phyloP scores from a whole-genome alignment of 2,329 filamentous ascomycete genomes.

The Pseudocercospora fijiensis region DNA sequence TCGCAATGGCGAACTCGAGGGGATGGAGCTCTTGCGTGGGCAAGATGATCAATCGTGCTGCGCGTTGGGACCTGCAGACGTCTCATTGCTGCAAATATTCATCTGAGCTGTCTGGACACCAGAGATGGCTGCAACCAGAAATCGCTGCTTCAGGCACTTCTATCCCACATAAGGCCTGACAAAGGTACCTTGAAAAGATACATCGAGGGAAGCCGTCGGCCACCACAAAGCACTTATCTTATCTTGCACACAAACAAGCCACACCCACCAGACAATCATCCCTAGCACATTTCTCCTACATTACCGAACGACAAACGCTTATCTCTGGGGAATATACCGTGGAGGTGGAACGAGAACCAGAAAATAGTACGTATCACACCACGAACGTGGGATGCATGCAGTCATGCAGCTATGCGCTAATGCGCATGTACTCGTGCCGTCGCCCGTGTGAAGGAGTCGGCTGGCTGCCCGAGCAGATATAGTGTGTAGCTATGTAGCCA shows the following conservation, averaged over 20 bases:
- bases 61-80: neutral
- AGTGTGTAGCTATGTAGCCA: neutral
- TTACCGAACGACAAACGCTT: neutral
- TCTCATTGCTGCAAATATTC: neutral
- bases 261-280: neutral
- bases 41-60: neutral
- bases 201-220: slow-evolving; percentile 5
- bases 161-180: neutral
- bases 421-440: neutral
- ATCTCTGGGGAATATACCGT: neutral
- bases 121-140: neutral
- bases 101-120: neutral
- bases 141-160: neutral
- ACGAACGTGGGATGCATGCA: neutral
- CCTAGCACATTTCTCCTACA: neutral
- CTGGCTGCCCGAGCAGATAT: slow-evolving; percentile 1
- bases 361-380: neutral
- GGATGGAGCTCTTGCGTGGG: neutral
- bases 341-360: neutral
- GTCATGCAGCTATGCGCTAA: neutral
- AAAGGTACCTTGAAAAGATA: slow-evolving; percentile 1
- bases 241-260: neutral
- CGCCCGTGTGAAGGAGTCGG: too few species aligned
- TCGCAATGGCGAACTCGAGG: neutral
- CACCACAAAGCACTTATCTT: neutral